phyloP scores from a whole-genome alignment of 1,284 basidiomycete genomes.

The Tylopilus sp. region DNA sequence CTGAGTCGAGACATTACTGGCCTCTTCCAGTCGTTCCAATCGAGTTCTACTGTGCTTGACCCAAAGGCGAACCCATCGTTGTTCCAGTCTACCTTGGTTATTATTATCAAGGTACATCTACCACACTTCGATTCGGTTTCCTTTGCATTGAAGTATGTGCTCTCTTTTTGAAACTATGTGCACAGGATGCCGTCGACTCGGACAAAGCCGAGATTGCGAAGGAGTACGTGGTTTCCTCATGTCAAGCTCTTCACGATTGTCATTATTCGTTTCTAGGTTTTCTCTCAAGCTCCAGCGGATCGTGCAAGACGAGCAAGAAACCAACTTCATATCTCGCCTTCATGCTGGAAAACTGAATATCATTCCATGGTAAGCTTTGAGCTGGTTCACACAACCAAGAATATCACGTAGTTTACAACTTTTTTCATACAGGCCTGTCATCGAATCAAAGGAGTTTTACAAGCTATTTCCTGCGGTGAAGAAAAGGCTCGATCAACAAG shows the following conservation, averaged over 20 bases:
- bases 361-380: constrained; percentile 56
- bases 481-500: constrained; percentile 58
- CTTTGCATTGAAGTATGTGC: background rate
- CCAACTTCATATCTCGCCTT: constrained; percentile 69
- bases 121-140: background rate
- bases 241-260: background rate
- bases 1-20: constrained; percentile 67
- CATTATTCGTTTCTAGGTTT: constrained; percentile 49
- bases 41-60: constrained; percentile 67
- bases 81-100: constrained; percentile 68
- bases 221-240: constrained; percentile 52
- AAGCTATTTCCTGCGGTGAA: constrained; percentile 60
- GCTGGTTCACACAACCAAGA: no score
- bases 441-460: constrained; percentile 70
- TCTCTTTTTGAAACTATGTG: no score
- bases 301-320: constrained; percentile 67
- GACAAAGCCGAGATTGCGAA: constrained; percentile 66
- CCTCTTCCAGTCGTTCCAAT: constrained; percentile 74
- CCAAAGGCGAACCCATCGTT: constrained; percentile 67
- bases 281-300: constrained; percentile 65
- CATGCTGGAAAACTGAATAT: constrained; percentile 67
- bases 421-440: constrained; percentile 61
- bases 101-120: constrained; percentile 67
- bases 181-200: constrained; percentile 67
- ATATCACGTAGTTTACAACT: no score